Conservation (phyloP, 176 grass and related monocot genomes). For the Tillandsia leiboldiana region DNA sequence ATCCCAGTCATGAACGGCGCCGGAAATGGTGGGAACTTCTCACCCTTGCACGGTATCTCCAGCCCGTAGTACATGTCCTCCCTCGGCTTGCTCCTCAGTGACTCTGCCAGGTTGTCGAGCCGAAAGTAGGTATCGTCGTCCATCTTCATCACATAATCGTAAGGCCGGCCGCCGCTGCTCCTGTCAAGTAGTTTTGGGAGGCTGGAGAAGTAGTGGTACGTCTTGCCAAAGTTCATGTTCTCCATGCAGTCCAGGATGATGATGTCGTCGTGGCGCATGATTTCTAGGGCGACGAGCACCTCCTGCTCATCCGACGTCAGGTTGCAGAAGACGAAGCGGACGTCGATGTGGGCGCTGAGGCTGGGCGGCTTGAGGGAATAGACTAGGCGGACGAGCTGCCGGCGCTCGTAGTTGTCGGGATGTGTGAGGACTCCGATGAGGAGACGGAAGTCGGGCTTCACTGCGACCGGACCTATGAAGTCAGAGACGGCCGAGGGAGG, state of each 20-base stretch:
- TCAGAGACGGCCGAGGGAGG: not conserved
- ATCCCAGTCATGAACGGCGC: slow-evolving; percentile 10
- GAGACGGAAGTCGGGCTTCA: slow-evolving; percentile 19
- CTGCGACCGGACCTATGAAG: not conserved
- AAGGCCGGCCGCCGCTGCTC: not conserved
- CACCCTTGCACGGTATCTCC: not conserved
- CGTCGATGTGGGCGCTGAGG: slow-evolving; percentile 24
- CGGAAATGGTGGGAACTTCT: not conserved
- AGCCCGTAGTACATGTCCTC: slow-evolving; percentile 4
- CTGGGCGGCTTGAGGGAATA: slow-evolving; percentile 26
- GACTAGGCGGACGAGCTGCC: slow-evolving; percentile 26
- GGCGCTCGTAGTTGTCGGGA: slow-evolving; percentile 23
- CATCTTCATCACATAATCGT: slow-evolving; percentile 7
- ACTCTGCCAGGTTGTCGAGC: not conserved
- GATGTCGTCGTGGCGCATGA: slow-evolving; percentile 11
- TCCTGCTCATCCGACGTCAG: slow-evolving; percentile 25
- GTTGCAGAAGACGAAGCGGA: slow-evolving; percentile 39
- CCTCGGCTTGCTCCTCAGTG: not conserved
- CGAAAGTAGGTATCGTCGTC: slow-evolving; percentile 10
- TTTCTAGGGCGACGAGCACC: slow-evolving; percentile 34
- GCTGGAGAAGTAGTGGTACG: slow-evolving; percentile 6
- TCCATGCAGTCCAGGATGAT: slow-evolving; percentile 1
- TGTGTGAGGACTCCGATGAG: slow-evolving; percentile 32
- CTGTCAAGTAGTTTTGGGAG: not conserved
- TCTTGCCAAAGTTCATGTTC: slow-evolving; percentile 5